Evolutionary conservation across 2,329 filamentous ascomycete species (phyloP), one percentile per base, ranked within the genome.

Genomic region (Fusarium newnesense): DNA sequence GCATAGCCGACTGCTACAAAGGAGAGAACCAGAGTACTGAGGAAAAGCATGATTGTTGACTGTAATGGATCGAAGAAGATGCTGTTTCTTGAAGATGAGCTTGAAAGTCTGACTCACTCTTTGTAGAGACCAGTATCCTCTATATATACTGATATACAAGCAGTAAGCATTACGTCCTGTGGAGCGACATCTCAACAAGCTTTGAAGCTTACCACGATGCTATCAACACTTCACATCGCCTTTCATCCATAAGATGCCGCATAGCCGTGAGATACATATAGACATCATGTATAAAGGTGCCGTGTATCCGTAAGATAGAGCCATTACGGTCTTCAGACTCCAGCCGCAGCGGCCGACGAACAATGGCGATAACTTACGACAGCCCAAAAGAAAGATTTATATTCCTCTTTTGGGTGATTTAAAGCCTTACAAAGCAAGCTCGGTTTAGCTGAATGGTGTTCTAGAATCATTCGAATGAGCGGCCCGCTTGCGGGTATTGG

Each of bases 61-160:
- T 2, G 19, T 30, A 3, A 6, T 7, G 10, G 19, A 13, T n/a
- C 13, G 7, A 18, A 18, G 15, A 2, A 18, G 2, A 5, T 30
- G 26, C 2, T 30, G 4, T 7, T 26, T 30, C 15, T 54, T 10
- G 7, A 13, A 2, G 24, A 28, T 40, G 26, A 6, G 10, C 3
- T 54, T n/a, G 34, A n/a, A 13, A 40, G 15, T 2, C 36, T n/a
- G 32, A 21, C 7, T 28, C 3, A 21, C 7, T 28, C 3, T 28
- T 18, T 54, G 5, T 7, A 13, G 0, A 6, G 13, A 4, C 19
- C 3, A 7, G 7, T n/a, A 2, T 39, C 2, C 34, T 39, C 50
- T 52, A 37, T 54, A 28, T 39, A 54, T 54, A 39, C 18, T 15
- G 13, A 37, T 13, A 24, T 12, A 6, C 0, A 8, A 9, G 8